Conservation (phyloP, 2,329 filamentous ascomycete species). For the Hypoxylon sp. region DNA sequence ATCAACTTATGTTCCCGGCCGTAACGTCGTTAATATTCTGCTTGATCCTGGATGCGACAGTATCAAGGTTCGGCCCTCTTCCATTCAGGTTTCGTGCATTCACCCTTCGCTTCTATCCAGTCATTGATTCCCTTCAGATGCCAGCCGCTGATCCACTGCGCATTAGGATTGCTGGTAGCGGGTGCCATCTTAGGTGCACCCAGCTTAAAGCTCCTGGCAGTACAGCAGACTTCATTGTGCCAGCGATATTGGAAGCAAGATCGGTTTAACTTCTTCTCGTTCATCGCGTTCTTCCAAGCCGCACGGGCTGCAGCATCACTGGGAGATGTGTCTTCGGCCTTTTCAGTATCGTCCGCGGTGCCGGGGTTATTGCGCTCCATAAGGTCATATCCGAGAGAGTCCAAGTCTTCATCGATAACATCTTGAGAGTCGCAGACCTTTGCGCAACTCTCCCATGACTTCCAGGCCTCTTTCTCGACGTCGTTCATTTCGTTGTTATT, state of each 20-base stretch:
- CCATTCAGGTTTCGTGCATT: slow-evolving; percentile 53
- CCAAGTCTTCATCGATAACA: slow-evolving; percentile 48
- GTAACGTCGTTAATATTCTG: too few species aligned
- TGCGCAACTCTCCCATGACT: slow-evolving; percentile 56
- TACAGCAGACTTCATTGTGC: slow-evolving; percentile 55
- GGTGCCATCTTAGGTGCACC: slow-evolving; percentile 50
- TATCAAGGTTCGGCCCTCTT: slow-evolving; percentile 46
- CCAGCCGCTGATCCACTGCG: slow-evolving; percentile 55
- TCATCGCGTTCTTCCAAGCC: slow-evolving; percentile 36
- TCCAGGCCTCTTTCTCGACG: slow-evolving; percentile 56
- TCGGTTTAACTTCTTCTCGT: slow-evolving; percentile 47
- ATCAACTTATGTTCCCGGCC: neutral
- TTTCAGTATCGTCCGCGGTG: slow-evolving; percentile 40
- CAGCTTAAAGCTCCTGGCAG: slow-evolving; percentile 54
- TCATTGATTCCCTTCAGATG: slow-evolving; percentile 57
- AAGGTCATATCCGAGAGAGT: slow-evolving; percentile 27
- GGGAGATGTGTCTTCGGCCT: slow-evolving; percentile 41
- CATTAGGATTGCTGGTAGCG: slow-evolving; percentile 44
- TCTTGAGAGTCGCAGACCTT: slow-evolving; percentile 58
- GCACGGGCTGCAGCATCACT: slow-evolving; percentile 38
- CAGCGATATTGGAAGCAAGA: slow-evolving; percentile 59
- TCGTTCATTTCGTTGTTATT: slow-evolving; percentile 51
- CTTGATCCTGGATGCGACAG: neutral
- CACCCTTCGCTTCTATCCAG: slow-evolving; percentile 56
- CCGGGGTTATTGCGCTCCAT: slow-evolving; percentile 42